These are phyloP conservation scores for Piloderma croceum DNA, from an alignment of 768 basidiomycete genomes.

Conservation along the genomic window DNA sequence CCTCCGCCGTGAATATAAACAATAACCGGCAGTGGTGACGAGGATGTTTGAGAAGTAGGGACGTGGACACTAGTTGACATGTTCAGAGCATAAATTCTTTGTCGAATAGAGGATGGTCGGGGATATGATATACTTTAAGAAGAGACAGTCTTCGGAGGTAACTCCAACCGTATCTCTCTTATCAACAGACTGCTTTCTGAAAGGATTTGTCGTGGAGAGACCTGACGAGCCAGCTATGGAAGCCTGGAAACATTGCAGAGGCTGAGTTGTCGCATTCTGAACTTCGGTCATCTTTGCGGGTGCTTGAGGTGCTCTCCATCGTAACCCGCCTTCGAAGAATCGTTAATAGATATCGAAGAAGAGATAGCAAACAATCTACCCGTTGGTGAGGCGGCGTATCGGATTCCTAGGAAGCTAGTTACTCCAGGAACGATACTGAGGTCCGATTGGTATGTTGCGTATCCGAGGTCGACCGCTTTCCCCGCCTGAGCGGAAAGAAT, in stretches of 20 bases:
- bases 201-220: not conserved
- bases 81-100: not conserved
- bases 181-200: too few species aligned
- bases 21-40: slow-evolving; percentile 8
- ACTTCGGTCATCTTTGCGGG: not conserved
- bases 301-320: slow-evolving; percentile 30
- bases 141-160: not conserved
- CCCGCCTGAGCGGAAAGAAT: too few species aligned
- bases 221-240: too few species aligned
- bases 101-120: not conserved
- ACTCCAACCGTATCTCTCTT: not conserved
- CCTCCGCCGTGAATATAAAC: slow-evolving; percentile 23
- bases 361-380: slow-evolving; percentile 2
- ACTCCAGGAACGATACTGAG: too few species aligned
- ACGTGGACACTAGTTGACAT: not conserved
- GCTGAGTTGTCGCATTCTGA: slow-evolving; percentile 1
- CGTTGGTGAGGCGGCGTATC: slow-evolving; percentile 6
- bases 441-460: too few species aligned
- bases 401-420: slow-evolving; percentile 3
- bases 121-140: not conserved
- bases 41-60: not conserved
- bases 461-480: too few species aligned
- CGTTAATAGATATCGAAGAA: not conserved
- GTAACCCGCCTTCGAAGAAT: slow-evolving; percentile 18
- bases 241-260: not conserved